Conservation (phyloP, 2,329 filamentous ascomycete species). For the Clonostachys chloroleuca region DNA sequence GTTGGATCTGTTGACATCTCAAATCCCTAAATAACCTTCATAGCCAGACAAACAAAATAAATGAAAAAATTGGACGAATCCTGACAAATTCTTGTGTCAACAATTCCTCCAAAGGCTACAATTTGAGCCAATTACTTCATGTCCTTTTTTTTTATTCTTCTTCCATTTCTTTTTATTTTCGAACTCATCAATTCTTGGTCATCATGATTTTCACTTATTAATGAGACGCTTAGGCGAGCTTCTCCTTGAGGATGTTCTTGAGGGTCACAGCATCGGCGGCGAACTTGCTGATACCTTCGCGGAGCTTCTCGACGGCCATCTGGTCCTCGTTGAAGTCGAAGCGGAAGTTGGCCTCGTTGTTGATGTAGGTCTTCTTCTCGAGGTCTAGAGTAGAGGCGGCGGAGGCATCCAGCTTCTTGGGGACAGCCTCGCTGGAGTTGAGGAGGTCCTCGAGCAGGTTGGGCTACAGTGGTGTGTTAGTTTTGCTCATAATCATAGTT, state of each 20-base stretch:
- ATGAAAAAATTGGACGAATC: no score
- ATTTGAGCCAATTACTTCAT: slow-evolving; percentile 1
- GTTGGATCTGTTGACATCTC: no score
- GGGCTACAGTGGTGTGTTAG: slow-evolving; percentile 47
- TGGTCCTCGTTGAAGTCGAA: slow-evolving; percentile 99
- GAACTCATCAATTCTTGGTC: neutral
- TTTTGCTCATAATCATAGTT: slow-evolving; percentile 1
- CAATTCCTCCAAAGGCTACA: no score
- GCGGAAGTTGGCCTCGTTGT: slow-evolving; percentile 85
- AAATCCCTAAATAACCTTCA: no score
- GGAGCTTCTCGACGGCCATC: slow-evolving; percentile 99
- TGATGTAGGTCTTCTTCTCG: slow-evolving; percentile 86
- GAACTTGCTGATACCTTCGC: slow-evolving; percentile 99
- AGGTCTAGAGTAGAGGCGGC: slow-evolving; percentile 66
- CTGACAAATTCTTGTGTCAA: no score
- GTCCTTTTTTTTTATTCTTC: neutral
- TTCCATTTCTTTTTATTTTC: neutral
- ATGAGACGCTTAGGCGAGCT: slow-evolving; percentile 39
- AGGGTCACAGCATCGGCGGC: slow-evolving; percentile 92
- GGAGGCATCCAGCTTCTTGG: slow-evolving; percentile 84
- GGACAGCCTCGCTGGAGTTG: slow-evolving; percentile 76
- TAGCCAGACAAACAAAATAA: no score
- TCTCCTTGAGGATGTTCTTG: slow-evolving; percentile 86
- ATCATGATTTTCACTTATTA: neutral
- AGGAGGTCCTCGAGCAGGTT: slow-evolving; percentile 90